Base-by-base conservation (phyloP, 345 rosid genomes). In the Jatropha curcas region DNA sequence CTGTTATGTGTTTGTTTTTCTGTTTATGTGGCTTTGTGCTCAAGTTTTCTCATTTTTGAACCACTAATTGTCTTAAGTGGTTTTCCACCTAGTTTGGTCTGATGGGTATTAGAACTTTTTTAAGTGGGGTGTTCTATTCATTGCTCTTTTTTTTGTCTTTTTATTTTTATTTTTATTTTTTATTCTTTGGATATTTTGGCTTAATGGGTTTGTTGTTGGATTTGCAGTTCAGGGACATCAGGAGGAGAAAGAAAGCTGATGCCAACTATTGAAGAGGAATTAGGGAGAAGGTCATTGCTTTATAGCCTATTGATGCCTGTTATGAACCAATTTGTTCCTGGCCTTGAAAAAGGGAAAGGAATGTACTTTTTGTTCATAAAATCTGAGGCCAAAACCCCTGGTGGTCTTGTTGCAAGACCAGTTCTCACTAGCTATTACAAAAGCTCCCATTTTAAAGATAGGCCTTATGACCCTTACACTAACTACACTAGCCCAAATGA, bases 181-280 rank as follows among this genome's bases (percentile, higher is more conserved):
- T n/a, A n/a, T n/a, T n/a, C n/a, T n/a, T n/a, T 45, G 7, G 28
- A 30, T 45, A 17, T 2, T 35, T 60, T 20, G 5, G 24, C 45
- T 51, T 52, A 27, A 43, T 30, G 12, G 24, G 24, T 20, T 41
- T 41, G 20, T 35, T 35, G 51, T 37, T 4, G 33, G 13, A 20
- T 58, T 80, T 85, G 33, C 65, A 94, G 99, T 82, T 92, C 99
- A 7, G 99, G 99, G 39, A 94, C 99, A 19, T 94, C 99, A 53
- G 99, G 92, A 39, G 89, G 87, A n/a, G 87, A 86, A 67, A 84
- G 89, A 70, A 86, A 86, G 71, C 17, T 86, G 87, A 86, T 86
- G 89, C 89, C 89, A 16, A 84, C 89, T 9, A 86, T 84, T 33
- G 86, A 70, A 45, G 87, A 86, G 24, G 89, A 86, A n/a, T 74